Conservation (phyloP, 2,329 filamentous ascomycete genomes). For the Neofusicoccum kwambonambiense region DNA sequence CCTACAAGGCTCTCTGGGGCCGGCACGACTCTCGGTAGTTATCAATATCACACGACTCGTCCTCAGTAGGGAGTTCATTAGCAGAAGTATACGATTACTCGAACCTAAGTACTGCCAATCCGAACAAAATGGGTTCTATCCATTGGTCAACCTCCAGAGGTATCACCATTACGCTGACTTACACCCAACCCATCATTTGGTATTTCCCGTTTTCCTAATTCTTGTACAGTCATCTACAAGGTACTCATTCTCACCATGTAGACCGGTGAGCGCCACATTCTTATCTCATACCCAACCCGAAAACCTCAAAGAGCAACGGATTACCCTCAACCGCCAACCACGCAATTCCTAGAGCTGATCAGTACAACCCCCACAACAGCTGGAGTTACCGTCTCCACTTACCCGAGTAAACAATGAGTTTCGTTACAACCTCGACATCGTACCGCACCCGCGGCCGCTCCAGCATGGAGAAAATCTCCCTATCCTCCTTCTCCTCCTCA, state of each 20-base stretch:
- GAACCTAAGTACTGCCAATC: no score
- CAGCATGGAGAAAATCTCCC: conserved; percentile 78
- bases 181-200: background rate
- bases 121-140: background rate
- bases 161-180: background rate
- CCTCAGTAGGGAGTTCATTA: no score
- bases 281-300: conserved; percentile 45
- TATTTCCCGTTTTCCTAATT: background rate
- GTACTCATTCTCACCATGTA: no score
- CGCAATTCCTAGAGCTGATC: conserved; percentile 63
- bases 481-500: conserved; percentile 39
- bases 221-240: background rate
- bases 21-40: no score
- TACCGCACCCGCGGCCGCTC: conserved; percentile 88
- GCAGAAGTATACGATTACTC: no score
- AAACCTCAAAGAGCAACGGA: conserved; percentile 67
- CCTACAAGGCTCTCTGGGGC: no score
- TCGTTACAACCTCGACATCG: conserved; percentile 98
- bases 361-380: background rate
- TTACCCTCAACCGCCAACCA: conserved; percentile 77
- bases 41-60: no score
- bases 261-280: background rate
- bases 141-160: background rate
- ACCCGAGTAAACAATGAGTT: conserved; percentile 93
- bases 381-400: conserved; percentile 34